A percentile compares a stretch with the other conserved stretches of the same genome.
phyloP scores from a whole-genome alignment of 768 basidiomycete genomes.

The Tulasnella sp. region DNA sequence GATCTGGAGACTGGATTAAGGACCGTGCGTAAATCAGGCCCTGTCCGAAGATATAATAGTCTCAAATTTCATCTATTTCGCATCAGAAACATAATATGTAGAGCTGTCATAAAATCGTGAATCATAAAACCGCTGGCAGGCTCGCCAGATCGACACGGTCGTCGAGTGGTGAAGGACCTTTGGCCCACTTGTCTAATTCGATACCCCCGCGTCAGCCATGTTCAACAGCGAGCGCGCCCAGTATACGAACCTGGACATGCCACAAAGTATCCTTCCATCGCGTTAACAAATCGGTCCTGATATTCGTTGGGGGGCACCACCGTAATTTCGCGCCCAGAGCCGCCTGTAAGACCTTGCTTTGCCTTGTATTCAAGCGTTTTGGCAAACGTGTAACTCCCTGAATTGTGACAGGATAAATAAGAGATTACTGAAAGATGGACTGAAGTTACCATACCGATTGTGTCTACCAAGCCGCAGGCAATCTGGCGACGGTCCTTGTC shows the following conservation, averaged over 20 bases:
- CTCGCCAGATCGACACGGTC: background rate
- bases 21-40: background rate
- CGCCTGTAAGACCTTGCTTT: slow-evolving; percentile 62
- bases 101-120: background rate
- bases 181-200: slow-evolving; percentile 26
- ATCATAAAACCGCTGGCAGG: background rate
- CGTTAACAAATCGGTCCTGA: slow-evolving; percentile 66
- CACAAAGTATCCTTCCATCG: slow-evolving; percentile 70
- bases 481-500: slow-evolving; percentile 64
- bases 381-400: slow-evolving; percentile 77
- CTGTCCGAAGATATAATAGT: background rate
- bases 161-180: background rate
- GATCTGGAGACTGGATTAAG: slow-evolving; percentile 9
- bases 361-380: slow-evolving; percentile 85
- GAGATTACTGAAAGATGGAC: background rate
- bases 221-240: background rate
- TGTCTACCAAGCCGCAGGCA: slow-evolving; percentile 76
- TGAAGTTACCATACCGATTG: slow-evolving; percentile 51
- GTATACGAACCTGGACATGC: slow-evolving; percentile 62
- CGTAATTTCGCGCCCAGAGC: slow-evolving; percentile 65
- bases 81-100: background rate
- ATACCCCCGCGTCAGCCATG: background rate
- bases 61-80: background rate
- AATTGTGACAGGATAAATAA: background rate
- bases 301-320: slow-evolving; percentile 78